Evolutionary conservation across 2,329 filamentous ascomycete genomes (phyloP), one percentile per base, ranked within the genome.

Genomic region (Arthrinium phaeospermum): DNA sequence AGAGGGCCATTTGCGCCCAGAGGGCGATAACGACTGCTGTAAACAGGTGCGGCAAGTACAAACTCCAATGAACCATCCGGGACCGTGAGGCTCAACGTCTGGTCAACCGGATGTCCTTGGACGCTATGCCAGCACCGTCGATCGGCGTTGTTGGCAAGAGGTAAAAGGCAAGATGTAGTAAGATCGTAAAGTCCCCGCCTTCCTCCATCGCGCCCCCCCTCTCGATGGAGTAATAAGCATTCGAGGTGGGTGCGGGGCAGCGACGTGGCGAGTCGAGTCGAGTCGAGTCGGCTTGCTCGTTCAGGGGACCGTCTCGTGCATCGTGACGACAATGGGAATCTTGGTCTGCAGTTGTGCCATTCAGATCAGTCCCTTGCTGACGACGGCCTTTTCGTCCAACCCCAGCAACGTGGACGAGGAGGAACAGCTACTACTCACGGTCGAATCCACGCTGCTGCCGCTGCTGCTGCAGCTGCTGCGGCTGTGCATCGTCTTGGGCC

Each of bases 261-360:
- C 46, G 46, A 19, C 16, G 46, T 19, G n/a, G 46, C 8, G 37
- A 41, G 37, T 5, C 37, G 37, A 41, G 37, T 7, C 46, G 46
- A 41, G 24, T 30, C 51, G 19, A 22, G 8, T 64, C 57, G 57
- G 34, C 10, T 64, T 19, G n/a, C 19, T 41, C 45, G 16, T 5
- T 47, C 45, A 64, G 22, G 57, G 22, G 57, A 64, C 30, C 57
- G 57, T 64, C 57, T 64, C 57, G 34, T 64, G 57, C 57, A 64
- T 64, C 57, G 57, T 64, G 34, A 64, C 34, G 14, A 64, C 19
- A 41, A 64, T 64, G 0, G 57, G 57, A 24, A 64, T 64, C 57
- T 64, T 64, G 41, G 34, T 34, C 57, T 64, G 57, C 57, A 64
- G n/a, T 64, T n/a, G 57, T 22, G 37, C 5, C 37, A 2, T 10